Evolutionary conservation across 2,329 filamentous ascomycete genomes (phyloP).

Genomic region (Gliomastix tumulicola): DNA sequence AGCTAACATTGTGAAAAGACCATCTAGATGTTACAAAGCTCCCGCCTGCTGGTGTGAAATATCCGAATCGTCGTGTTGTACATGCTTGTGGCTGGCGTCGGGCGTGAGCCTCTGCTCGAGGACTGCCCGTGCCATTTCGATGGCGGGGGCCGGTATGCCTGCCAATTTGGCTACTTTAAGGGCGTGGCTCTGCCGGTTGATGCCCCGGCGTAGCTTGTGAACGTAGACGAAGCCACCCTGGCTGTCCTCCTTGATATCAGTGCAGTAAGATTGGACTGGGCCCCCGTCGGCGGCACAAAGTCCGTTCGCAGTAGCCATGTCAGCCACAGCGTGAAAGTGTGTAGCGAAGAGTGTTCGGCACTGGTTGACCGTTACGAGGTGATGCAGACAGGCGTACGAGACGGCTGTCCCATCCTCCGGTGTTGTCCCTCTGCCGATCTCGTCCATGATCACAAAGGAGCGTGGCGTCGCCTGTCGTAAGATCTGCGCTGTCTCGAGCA

Average conservation of each 20-base stretch:
- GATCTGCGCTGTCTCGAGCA: conserved; percentile 93
- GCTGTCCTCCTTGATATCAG: conserved; percentile 73
- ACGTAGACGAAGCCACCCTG: conserved; percentile 74
- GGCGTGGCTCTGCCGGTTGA: conserved; percentile 85
- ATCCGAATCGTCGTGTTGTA: too few relatives aligned
- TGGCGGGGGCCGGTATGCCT: conserved; percentile 67
- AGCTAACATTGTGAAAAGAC: conserved; percentile 22
- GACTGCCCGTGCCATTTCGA: conserved; percentile 58
- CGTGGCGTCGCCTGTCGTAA: conserved; percentile 74
- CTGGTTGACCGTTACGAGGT: conserved; percentile 70
- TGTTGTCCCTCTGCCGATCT: conserved; percentile 90
- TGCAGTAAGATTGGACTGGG: conserved; percentile 71
- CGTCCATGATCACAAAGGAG: conserved; percentile 97
- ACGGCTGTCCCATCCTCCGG: conserved; percentile 88
- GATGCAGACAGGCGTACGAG: conserved; percentile 79
- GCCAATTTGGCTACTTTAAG: conserved; percentile 90
- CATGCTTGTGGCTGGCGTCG: too few relatives aligned
- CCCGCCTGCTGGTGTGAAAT: too few relatives aligned
- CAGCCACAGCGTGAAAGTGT: conserved; percentile 82
- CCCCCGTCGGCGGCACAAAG: conserved; percentile 27
- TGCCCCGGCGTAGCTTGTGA: conserved; percentile 71
- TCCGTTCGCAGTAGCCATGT: conserved; percentile 56
- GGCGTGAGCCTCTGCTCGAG: conserved; percentile 33
- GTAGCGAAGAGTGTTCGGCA: conserved; percentile 87
- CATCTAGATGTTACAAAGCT: too few relatives aligned